Conservation (phyloP, 495 filamentous ascomycete species). For the Hypoxylon rickii region DNA sequence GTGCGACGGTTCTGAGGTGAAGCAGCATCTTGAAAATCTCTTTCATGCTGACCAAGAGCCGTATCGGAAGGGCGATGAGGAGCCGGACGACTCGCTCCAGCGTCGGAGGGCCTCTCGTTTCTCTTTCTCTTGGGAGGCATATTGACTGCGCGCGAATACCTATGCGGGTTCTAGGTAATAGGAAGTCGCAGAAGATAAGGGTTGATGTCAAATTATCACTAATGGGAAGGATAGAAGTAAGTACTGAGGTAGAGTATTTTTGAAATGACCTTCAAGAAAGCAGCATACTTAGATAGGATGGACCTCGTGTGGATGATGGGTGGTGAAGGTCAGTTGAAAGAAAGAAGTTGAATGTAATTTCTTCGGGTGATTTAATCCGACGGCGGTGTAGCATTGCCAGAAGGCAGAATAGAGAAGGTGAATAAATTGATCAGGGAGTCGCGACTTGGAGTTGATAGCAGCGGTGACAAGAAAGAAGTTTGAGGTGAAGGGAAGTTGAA, state of each 20-base stretch:
- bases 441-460: constrained; percentile 2
- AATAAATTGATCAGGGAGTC: constrained; percentile 14
- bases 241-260: background rate
- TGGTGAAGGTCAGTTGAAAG: too few relatives aligned
- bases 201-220: constrained; percentile 3
- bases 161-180: constrained; percentile 15
- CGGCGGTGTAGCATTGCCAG: constrained; percentile 9
- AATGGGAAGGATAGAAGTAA: background rate
- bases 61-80: constrained; percentile 58
- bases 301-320: constrained; percentile 10
- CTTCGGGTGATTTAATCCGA: constrained; percentile 1
- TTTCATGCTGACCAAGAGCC: constrained; percentile 53
- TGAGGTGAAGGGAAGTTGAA: background rate
- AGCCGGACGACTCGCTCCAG: constrained; percentile 50
- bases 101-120: constrained; percentile 51
- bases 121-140: constrained; percentile 62
- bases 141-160: constrained; percentile 30
- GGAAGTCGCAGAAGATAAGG: constrained; percentile 32
- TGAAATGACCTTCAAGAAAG: constrained; percentile 12
- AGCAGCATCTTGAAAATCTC: constrained; percentile 46
- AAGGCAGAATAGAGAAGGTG: constrained; percentile 4
- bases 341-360: background rate
- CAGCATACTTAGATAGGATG: constrained; percentile 17
- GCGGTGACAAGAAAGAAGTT: background rate
- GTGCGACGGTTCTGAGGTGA: constrained; percentile 37